Conservation (phyloP, 2,329 filamentous ascomycete species). For the Hypoxylon sp. region DNA sequence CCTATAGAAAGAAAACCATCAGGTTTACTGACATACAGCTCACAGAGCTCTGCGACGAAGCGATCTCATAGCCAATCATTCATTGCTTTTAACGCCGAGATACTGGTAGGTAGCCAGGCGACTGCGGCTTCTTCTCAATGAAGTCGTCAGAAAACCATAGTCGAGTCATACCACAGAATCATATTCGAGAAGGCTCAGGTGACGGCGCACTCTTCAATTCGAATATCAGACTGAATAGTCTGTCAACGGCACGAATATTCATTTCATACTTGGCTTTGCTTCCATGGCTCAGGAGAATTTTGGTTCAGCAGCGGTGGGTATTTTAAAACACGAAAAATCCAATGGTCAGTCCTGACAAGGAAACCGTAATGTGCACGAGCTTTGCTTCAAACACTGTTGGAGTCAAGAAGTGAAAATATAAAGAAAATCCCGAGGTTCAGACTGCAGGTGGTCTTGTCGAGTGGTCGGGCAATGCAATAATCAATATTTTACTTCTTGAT, state of each 20-base stretch:
- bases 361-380: not conserved
- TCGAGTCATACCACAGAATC: not conserved
- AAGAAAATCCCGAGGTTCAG: constrained; percentile 4
- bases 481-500: constrained; percentile 27
- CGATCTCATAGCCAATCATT: constrained; percentile 7
- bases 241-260: not conserved
- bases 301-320: not conserved
- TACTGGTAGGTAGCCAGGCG: constrained; percentile 12
- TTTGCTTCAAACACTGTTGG: constrained; percentile 7
- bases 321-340: not conserved
- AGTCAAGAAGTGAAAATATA: constrained; percentile 7
- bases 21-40: constrained; percentile 40
- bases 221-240: not conserved
- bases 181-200: not conserved
- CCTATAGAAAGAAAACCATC: constrained; percentile 35
- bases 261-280: constrained; percentile 14
- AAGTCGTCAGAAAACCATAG: constrained; percentile 1
- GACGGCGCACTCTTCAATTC: not conserved
- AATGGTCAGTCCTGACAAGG: not conserved
- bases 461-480: constrained; percentile 18
- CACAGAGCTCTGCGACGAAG: not conserved
- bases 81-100: not conserved
- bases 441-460: constrained; percentile 12
- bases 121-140: constrained; percentile 26
- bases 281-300: not conserved